phyloP scores from a whole-genome alignment of 2,329 filamentous ascomycete genomes.

The Aspergillus quadricinctus region DNA sequence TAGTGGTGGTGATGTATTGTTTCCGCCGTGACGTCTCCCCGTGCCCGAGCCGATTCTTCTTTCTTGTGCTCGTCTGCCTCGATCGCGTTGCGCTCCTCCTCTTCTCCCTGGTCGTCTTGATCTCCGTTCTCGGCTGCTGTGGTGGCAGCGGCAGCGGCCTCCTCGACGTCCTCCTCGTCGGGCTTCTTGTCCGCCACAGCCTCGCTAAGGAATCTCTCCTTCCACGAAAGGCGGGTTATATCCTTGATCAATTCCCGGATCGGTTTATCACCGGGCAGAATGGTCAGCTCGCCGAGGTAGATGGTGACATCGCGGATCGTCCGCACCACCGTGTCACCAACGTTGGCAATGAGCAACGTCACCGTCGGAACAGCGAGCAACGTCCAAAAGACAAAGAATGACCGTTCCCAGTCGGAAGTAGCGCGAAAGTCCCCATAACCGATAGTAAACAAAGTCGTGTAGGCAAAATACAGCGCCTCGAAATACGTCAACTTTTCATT shows the following conservation, averaged over 20 bases:
- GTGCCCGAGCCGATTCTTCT: constrained; percentile 38
- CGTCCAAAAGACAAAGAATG: constrained; percentile 40
- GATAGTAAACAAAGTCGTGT: constrained; percentile 37
- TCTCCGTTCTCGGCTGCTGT: background rate
- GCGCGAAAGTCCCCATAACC: constrained; percentile 37
- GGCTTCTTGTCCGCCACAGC: constrained; percentile 6
- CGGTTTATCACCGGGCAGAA: constrained; percentile 49
- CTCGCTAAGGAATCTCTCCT: constrained; percentile 9
- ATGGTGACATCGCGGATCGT: constrained; percentile 52
- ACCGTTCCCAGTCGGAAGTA: constrained; percentile 29
- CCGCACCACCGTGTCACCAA: constrained; percentile 44
- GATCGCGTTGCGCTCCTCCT: constrained; percentile 31
- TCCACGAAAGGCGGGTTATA: constrained; percentile 20
- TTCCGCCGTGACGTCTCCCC: constrained; percentile 41
- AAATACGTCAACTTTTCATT: constrained; percentile 35
- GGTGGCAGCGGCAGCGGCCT: constrained; percentile 1
- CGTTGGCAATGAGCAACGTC: constrained; percentile 38
- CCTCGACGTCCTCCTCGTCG: constrained; percentile 6
- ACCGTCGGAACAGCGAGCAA: constrained; percentile 37
- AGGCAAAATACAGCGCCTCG: constrained; percentile 36
- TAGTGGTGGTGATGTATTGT: constrained; percentile 49
- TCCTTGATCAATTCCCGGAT: constrained; percentile 23
- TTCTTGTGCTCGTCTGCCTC: constrained; percentile 40
- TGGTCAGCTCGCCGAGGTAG: constrained; percentile 52
- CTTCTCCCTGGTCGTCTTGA: background rate